Evolutionary conservation across 2,329 filamentous ascomycete genomes (phyloP), one percentile per base, ranked within the genome.

Genomic region (Botrytis galanthina): DNA sequence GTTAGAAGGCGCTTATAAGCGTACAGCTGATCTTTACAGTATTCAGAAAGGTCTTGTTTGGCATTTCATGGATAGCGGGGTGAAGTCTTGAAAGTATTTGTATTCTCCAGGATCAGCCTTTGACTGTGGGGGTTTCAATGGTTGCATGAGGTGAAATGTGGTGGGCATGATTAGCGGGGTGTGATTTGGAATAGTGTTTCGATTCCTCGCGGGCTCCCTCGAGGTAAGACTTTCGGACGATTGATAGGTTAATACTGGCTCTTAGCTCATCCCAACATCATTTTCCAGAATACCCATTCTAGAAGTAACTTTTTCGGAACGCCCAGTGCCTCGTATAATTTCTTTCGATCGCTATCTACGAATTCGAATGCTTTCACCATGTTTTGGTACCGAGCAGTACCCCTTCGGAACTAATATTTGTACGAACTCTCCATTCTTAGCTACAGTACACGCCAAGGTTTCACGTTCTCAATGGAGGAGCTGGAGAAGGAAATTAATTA

Each of bases 401-500:
- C 22, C 48, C 54, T 14, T 69, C 37, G 37, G 48, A 42, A 69
- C n/a, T 42, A 57, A 44, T 57, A 42, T 37, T 57, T 57, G 35
- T 42, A 66, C 18, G 32, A 39, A 37, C 10, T 59, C 22, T 57
- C 20, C 18, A 57, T 42, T 32, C 46, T 22, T 32, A 54, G 64
- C 32, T 14, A 67, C 42, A 37, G 54, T 44, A 32, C n/a, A 29
- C 22, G 35, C 64, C 64, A 67, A 39, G 69, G 42, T 63, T 37
- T 62, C 69, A 71, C 32, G 44, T 16, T 12, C 59, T n/a, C 26
- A 8, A 39, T 51, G 29, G 39, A 32, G 59, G 46, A 71, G 46
- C 59, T 51, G 69, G 66, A 54, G 35, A 66, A n/a, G 69, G 69
- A 63, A 71, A 42, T 71, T 51, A 54, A 62, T 51, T 37, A 26